phyloP scores from a whole-genome alignment of 345 rosid genomes.

The Carallia brachiata region DNA sequence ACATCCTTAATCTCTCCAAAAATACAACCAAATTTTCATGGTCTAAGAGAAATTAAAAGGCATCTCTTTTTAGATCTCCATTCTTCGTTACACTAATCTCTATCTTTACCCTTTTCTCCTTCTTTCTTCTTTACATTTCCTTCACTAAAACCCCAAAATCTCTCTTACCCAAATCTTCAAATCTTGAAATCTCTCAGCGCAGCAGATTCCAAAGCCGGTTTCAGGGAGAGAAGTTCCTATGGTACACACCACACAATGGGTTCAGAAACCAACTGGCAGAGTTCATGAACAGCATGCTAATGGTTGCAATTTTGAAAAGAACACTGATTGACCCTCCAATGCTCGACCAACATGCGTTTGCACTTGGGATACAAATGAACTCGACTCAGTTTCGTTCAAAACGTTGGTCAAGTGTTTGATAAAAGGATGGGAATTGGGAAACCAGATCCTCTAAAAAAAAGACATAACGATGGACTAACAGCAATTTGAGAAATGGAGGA shows the following conservation, averaged over 20 bases:
- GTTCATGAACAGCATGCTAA: constrained; percentile 67
- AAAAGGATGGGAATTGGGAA: no score
- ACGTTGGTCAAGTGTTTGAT: no score
- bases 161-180: constrained; percentile 36
- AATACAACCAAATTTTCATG: constrained; percentile 33
- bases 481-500: no score
- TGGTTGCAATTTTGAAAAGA: constrained; percentile 77
- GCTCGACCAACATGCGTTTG: constrained; percentile 89
- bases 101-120: constrained; percentile 18
- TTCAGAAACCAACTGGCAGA: constrained; percentile 94
- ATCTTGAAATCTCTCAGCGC: constrained; percentile 44
- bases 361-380: constrained; percentile 42
- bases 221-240: constrained; percentile 50
- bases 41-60: constrained; percentile 37
- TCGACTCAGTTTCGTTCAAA: no score
- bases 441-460: no score
- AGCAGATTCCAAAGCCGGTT: constrained; percentile 7
- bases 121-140: constrained; percentile 40
- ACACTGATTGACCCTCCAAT: constrained; percentile 82
- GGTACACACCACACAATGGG: constrained; percentile 91
- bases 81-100: constrained; percentile 28
- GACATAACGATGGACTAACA: no score
- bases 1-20: constrained; percentile 35
- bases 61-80: constrained; percentile 26
- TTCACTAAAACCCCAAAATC: constrained; percentile 43